These are phyloP conservation scores for Trichothecium roseum DNA, from an alignment of 2,329 filamentous ascomycete genomes.

Conservation along the genomic window DNA sequence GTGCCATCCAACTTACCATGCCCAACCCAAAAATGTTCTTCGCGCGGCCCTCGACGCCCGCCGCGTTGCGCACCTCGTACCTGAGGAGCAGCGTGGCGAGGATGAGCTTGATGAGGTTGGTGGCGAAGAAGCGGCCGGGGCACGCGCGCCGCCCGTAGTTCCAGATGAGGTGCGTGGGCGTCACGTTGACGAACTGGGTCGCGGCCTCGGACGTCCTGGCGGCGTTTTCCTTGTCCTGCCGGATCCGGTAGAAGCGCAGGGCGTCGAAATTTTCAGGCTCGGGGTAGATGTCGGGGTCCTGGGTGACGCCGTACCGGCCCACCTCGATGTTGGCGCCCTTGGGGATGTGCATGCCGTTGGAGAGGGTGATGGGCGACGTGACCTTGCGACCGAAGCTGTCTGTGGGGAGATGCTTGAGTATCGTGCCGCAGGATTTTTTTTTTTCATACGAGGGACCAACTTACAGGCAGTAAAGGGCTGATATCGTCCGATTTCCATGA, in stretches of 20 bases:
- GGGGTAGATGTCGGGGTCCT: conserved; percentile 6
- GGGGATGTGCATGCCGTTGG: conserved; percentile 32
- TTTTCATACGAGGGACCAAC: no score
- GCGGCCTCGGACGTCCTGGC: conserved; percentile 4
- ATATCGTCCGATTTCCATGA: no score
- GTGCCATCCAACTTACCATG: no score
- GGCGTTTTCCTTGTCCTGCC: no score
- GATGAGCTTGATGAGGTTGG: conserved; percentile 38
- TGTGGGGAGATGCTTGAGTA: no score
- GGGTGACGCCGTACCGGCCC: conserved; percentile 3
- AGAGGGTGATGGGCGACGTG: conserved; percentile 27
- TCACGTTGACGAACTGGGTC: not conserved
- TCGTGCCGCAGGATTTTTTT: no score
- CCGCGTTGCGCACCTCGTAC: no score
- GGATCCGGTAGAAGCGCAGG: conserved; percentile 8
- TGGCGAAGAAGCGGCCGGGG: conserved; percentile 40
- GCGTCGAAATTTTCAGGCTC: conserved; percentile 8
- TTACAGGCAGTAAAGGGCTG: no score
- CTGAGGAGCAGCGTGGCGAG: conserved; percentile 13
- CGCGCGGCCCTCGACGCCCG: no score
- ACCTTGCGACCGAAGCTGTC: no score
- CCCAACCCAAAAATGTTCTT: no score
- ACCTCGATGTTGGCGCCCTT: conserved; percentile 26
- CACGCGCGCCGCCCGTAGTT: conserved; percentile 42
- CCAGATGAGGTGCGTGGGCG: conserved; percentile 32